Evolutionary conservation across 352 stramenopile species (phyloP).

Genomic region (Discostella stelligera): DNA sequence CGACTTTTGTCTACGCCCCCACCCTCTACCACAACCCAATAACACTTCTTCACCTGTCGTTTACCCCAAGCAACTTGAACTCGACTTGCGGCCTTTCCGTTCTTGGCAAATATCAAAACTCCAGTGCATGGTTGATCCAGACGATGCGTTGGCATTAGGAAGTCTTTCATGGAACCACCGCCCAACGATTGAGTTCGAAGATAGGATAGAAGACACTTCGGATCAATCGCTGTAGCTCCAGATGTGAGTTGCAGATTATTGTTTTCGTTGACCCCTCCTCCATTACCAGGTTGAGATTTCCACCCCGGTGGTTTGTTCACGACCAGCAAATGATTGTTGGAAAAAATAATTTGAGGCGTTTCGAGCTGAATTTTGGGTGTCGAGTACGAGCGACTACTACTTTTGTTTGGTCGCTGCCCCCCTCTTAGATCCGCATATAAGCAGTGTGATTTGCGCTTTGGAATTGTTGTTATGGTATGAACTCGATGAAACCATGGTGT

Average conservation of each 20-base stretch:
- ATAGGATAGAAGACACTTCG: conserved; percentile 71
- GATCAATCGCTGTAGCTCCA: conserved; percentile 3
- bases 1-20: conserved; percentile 21
- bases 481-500: neutral
- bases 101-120: conserved; percentile 77
- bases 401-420: conserved; percentile 6
- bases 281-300: conserved; percentile 71
- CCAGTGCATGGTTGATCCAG: conserved; percentile 81
- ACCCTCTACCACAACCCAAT: conserved; percentile 69
- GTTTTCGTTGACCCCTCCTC: conserved; percentile 13
- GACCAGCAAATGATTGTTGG: conserved; percentile 79
- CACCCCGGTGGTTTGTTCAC: conserved; percentile 80
- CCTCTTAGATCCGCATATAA: conserved; percentile 9
- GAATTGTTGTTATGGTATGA: conserved; percentile 2
- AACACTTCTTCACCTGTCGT: conserved; percentile 69
- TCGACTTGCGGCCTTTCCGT: conserved; percentile 66
- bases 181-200: conserved; percentile 62
- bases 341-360: conserved; percentile 61
- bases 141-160: conserved; percentile 72
- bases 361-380: conserved; percentile 25
- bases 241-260: conserved; percentile 16
- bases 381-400: conserved; percentile 16
- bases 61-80: conserved; percentile 69
- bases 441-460: neutral
- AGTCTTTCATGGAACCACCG: conserved; percentile 68